Evolutionary conservation across 78 protist genomes (phyloP).

Genomic region (Andalucia godoyi): DNA sequence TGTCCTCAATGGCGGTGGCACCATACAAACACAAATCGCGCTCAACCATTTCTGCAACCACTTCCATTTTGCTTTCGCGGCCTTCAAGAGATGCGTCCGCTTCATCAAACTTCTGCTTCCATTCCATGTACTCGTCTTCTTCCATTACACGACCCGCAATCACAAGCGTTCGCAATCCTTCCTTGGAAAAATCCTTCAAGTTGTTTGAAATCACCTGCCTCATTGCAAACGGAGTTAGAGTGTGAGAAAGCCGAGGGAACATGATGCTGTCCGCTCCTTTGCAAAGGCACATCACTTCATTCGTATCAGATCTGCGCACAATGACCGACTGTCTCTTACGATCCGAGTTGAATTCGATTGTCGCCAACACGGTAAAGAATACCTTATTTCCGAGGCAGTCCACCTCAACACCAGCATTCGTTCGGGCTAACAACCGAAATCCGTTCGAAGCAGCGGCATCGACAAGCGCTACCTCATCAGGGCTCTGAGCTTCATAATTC

Average conservation of each 20-base stretch:
- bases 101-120: background rate
- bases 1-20: slow-evolving; percentile 73
- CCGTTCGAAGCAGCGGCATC: slow-evolving; percentile 20
- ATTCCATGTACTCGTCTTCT: slow-evolving; percentile 6
- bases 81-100: background rate
- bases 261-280: slow-evolving; percentile 23
- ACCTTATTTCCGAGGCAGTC: slow-evolving; percentile 10
- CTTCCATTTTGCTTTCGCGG: slow-evolving; percentile 5
- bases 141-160: slow-evolving; percentile 39
- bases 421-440: background rate
- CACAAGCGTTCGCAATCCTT: slow-evolving; percentile 74
- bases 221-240: background rate
- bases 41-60: slow-evolving; percentile 31
- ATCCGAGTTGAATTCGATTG: slow-evolving; percentile 1
- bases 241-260: background rate
- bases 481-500: slow-evolving; percentile 13
- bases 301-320: background rate
- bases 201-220: background rate
- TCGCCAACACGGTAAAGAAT: background rate
- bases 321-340: slow-evolving; percentile 24
- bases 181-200: slow-evolving; percentile 22
- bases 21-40: slow-evolving; percentile 33
- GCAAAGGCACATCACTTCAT: background rate
- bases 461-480: slow-evolving; percentile 53
- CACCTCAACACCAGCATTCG: background rate